These are phyloP conservation scores for Talaromyces borbonicus DNA, from an alignment of 495 filamentous ascomycete genomes.

Conservation along the genomic window DNA sequence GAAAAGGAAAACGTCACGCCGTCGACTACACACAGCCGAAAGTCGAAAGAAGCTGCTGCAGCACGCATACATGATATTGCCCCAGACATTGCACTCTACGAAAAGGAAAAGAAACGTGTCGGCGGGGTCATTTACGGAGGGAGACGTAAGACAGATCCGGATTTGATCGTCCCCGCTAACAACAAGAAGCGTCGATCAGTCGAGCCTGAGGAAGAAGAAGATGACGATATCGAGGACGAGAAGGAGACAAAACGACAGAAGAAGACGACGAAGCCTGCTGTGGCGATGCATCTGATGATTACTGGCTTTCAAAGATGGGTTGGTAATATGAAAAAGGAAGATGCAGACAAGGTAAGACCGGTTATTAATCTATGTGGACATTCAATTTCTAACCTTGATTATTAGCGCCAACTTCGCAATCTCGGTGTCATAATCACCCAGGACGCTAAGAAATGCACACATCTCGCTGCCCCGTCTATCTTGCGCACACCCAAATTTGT, in stretches of 20 bases:
- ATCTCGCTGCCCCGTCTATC: slow-evolving; percentile 79
- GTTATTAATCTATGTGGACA: neutral
- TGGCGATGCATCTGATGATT: slow-evolving; percentile 62
- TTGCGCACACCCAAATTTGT: slow-evolving; percentile 91
- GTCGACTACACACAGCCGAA: slow-evolving; percentile 64
- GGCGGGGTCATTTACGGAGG: slow-evolving; percentile 76
- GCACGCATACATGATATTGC: slow-evolving; percentile 66
- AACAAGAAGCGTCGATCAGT: slow-evolving; percentile 31
- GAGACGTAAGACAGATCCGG: slow-evolving; percentile 41
- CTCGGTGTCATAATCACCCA: slow-evolving; percentile 73
- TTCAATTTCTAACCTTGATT: slow-evolving; percentile 16
- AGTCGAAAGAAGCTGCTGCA: slow-evolving; percentile 75
- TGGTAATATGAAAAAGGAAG: slow-evolving; percentile 56
- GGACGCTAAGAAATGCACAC: slow-evolving; percentile 64
- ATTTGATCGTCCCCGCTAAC: slow-evolving; percentile 24
- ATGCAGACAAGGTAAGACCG: slow-evolving; percentile 57
- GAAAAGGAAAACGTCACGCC: slow-evolving; percentile 88
- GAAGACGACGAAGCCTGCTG: slow-evolving; percentile 45
- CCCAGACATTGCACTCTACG: slow-evolving; percentile 75
- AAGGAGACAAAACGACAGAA: slow-evolving; percentile 51
- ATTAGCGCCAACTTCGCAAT: slow-evolving; percentile 73
- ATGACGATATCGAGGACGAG: slow-evolving; percentile 46
- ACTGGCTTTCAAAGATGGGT: slow-evolving; percentile 76
- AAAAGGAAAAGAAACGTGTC: slow-evolving; percentile 86
- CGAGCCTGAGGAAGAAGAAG: slow-evolving; percentile 35